Evolutionary conservation across 441 rosid genomes (phyloP), one percentile per base, ranked within the genome.

Genomic region (Populus hybrid): DNA sequence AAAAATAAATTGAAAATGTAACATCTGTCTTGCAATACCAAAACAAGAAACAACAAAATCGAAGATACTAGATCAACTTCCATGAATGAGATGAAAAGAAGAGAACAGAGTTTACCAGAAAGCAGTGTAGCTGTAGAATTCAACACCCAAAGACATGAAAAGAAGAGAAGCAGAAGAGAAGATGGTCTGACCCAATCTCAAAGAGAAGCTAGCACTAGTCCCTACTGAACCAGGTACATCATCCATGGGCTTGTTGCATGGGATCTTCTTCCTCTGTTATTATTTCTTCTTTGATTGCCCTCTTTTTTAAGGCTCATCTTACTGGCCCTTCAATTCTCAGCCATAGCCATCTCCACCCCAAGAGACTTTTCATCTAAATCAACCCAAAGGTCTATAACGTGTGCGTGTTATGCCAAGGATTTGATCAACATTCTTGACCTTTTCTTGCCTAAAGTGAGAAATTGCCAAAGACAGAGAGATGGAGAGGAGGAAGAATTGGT

Each of bases 41-140:
- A 66, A 34, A 68, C 36, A 20, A 32, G 6, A 68, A 6, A 2
- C 34, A 26, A 23, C 69, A 35, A 30, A 20, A 69, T 2, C 4
- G 14, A 77, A 24, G 26, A 34, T 67, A 11, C 16, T 2, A 12
- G 63, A 40, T 79, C 1, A 63, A 23, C 24, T 65, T n/a, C 3
- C 20, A 40, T 0, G 5, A 59, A 20, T 35, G 8, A 75, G 10
- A 30, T 14, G 53, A 38, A 72, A 26, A 3, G n/a, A 32, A 38
- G 71, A 57, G 5, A 57, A 7, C 50, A 64, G 68, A 71, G 68
- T 66, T 30, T 87, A 94, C 98, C 96, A 90, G 91, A 92, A 90
- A 85, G 97, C 88, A 69, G 98, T 91, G 88, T 89, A 91, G 87
- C 91, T 88, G 78, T 91, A 91, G 89, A 92, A 94, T 63, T 91